Base-by-base conservation (phyloP, 495 filamentous ascomycete genomes). In the Penicillium paradoxum region DNA sequence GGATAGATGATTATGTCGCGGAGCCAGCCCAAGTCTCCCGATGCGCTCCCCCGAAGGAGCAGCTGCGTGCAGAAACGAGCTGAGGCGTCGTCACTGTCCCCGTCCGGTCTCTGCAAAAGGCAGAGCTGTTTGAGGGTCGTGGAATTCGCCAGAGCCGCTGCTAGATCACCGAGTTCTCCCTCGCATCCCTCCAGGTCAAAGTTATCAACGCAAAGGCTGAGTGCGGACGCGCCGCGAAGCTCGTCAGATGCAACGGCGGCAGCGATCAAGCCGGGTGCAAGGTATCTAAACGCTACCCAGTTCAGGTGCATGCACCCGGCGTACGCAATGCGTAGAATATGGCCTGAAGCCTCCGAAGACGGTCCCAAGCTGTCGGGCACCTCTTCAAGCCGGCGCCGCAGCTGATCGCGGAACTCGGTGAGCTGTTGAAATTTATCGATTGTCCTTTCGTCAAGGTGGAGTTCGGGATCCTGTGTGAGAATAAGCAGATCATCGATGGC, bases 311-410 rank as follows among this genome's bases (percentile, higher is more conserved):
- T 29, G 24, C 9, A 1, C 43, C 46, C 56, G 13, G 56, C 21
- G 45, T 54, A 58, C 7, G 51, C 56, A 21, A 54, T 33, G 41
- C 56, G 51, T 24, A 58, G 41, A 37, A 58, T 17, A 48, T 54
- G 51, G 33, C 40, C 13, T 6, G 56, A 54, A 46, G 40, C 21
- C 51, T 51, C n/a, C 9, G 56, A 58, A 32, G 46, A 51, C 21
- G 40, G 25, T 30, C 56, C 56, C 6, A 58, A 51, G 22, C 41
- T 58, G 10, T 54, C 39, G 15, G 55, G 50, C 37, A 43, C 50
- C 50, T 58, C 50, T 53, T 58, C 55, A 18, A 58, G 50, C 41
- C 56, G 56, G 40, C 25, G 45, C 45, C 46, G 56, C 34, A 54
- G 50, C 30, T 54, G 39, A 39, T 54, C 51, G 32, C 39, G 39